These are phyloP conservation scores for Paecilomyces fulvus DNA, from an alignment of 2,329 filamentous ascomycete species.

Conservation along the genomic window DNA sequence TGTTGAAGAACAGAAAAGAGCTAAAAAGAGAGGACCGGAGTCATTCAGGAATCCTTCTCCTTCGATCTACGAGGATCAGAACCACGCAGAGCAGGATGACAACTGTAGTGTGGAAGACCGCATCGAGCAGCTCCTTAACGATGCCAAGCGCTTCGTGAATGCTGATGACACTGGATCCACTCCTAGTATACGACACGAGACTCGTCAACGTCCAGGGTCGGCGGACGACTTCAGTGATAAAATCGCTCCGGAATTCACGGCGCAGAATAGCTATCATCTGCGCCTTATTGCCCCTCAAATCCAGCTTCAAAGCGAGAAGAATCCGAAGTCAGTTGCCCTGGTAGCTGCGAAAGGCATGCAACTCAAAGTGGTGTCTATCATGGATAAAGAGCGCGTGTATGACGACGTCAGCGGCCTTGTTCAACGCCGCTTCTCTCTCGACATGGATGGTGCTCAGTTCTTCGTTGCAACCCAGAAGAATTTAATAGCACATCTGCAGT, in stretches of 20 bases:
- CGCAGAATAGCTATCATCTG: conserved; percentile 90
- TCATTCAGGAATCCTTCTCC: conserved; percentile 20
- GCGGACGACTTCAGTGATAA: conserved; percentile 58
- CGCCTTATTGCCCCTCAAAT: conserved; percentile 95
- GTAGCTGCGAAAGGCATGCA: conserved; percentile 97
- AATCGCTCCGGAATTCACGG: conserved; percentile 77
- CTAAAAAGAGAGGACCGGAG: conserved; percentile 43
- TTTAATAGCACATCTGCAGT: conserved; percentile 76
- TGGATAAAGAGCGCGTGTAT: conserved; percentile 88
- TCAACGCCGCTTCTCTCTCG: conserved; percentile 84
- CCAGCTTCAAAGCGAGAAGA: conserved; percentile 96
- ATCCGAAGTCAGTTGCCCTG: conserved; percentile 92
- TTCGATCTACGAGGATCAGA: conserved; percentile 20
- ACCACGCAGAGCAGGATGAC: conserved; percentile 44
- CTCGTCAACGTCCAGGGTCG: conserved; percentile 19
- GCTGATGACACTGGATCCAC: conserved; percentile 50
- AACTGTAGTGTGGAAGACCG: conserved; percentile 68
- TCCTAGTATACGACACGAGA: conserved; percentile 28
- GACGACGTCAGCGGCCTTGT: conserved; percentile 93
- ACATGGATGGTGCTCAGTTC: conserved; percentile 97
- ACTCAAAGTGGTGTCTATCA: conserved; percentile 92
- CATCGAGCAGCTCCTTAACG: conserved; percentile 75
- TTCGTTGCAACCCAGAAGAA: conserved; percentile 94
- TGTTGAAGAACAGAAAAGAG: conserved; percentile 83
- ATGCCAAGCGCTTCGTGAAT: conserved; percentile 73